Conservation (phyloP, 2,329 filamentous ascomycete genomes). For the Dothistroma pini region DNA sequence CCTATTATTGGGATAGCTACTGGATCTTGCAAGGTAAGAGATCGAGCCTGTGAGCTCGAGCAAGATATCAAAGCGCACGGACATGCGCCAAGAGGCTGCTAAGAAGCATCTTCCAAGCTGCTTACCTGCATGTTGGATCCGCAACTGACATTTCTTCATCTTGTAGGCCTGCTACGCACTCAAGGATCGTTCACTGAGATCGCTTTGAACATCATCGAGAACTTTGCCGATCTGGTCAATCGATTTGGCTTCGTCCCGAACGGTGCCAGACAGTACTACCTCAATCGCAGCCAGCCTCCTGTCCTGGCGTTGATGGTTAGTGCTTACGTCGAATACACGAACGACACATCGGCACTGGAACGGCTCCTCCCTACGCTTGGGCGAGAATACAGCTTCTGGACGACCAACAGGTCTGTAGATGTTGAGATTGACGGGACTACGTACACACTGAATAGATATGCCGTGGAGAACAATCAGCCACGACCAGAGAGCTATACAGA, state of each 20-base stretch:
- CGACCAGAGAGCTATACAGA: constrained; percentile 65
- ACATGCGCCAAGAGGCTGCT: background rate
- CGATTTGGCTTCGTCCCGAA: constrained; percentile 65
- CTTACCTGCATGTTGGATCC: background rate
- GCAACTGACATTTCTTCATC: constrained; percentile 30
- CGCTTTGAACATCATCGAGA: constrained; percentile 64
- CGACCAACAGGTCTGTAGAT: constrained; percentile 56
- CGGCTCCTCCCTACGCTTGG: constrained; percentile 60
- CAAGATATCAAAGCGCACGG: background rate
- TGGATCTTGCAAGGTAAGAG: background rate
- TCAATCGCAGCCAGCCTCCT: constrained; percentile 66
- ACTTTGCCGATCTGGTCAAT: constrained; percentile 65
- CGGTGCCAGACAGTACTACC: constrained; percentile 63
- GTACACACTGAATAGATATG: constrained; percentile 58
- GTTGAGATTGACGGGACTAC: constrained; percentile 44
- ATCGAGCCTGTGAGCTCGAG: constrained; percentile 65
- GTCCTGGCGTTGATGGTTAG: constrained; percentile 64
- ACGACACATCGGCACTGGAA: constrained; percentile 58
- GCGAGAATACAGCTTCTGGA: constrained; percentile 62
- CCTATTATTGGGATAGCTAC: constrained; percentile 51
- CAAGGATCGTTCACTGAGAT: constrained; percentile 61
- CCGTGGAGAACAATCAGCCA: constrained; percentile 61
- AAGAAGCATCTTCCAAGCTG: background rate
- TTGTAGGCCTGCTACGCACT: constrained; percentile 63
- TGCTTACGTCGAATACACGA: constrained; percentile 61